Evolutionary conservation across 345 rosid species (phyloP).

Genomic region (Eucalyptus tenuipes): DNA sequence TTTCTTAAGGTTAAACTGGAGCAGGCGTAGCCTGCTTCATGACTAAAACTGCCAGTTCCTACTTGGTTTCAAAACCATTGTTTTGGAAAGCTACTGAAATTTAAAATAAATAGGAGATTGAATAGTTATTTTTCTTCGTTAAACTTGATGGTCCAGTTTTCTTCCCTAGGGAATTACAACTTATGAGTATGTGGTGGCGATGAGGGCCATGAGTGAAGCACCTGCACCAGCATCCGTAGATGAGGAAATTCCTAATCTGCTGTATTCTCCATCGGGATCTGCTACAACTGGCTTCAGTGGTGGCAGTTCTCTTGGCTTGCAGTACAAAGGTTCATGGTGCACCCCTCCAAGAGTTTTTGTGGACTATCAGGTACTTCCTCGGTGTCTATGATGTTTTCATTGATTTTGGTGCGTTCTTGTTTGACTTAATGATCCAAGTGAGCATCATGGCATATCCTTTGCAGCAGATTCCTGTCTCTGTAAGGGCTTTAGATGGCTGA

Average conservation of each 20-base stretch:
- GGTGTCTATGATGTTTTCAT: not conserved
- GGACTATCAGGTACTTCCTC: slow-evolving; percentile 67
- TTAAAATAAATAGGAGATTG: not conserved
- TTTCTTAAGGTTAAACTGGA: not conserved
- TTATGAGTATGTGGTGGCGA: slow-evolving; percentile 83
- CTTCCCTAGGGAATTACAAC: slow-evolving; percentile 70
- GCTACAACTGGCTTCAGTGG: slow-evolving; percentile 86
- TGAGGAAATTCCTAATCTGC: slow-evolving; percentile 51
- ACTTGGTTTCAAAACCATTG: not conserved
- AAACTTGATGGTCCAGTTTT: not conserved
- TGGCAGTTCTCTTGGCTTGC: slow-evolving; percentile 79
- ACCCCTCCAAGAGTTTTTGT: slow-evolving; percentile 93
- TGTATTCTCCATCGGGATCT: slow-evolving; percentile 81
- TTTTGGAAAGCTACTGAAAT: not conserved
- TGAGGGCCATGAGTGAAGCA: slow-evolving; percentile 90
- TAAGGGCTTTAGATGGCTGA: not conserved
- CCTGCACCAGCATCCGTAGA: slow-evolving; percentile 70
- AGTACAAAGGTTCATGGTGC: slow-evolving; percentile 90
- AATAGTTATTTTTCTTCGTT: not conserved
- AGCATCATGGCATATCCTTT: not conserved
- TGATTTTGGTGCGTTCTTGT: not conserved
- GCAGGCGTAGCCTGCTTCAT: not conserved
- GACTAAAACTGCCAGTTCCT: not conserved
- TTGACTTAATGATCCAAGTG: not conserved
- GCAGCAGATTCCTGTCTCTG: not conserved